Evolutionary conservation across 2,329 filamentous ascomycete species (phyloP), one percentile per base, ranked within the genome.

Genomic region (Ceratocystis huliohia): DNA sequence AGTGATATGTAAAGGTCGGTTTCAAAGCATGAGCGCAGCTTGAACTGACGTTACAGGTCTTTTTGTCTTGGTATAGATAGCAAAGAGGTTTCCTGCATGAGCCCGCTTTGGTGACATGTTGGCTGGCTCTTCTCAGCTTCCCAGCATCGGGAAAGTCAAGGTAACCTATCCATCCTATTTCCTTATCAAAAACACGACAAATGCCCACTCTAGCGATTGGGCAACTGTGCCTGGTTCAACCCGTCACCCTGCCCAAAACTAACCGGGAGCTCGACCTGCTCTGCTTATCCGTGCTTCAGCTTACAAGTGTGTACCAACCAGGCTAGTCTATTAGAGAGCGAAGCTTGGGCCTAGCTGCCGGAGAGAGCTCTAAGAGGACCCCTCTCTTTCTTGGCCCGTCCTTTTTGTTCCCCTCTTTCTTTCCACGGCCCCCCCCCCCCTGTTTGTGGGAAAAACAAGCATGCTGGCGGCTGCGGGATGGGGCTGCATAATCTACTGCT

Each of bases 401-500:
- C 50, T 15, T 57, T 17, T 28, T 13, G 7, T 28, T 50, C 46
- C 5, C 46, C 46, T 22, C 17, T 22, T 50, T 37, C 33, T 37
- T 37, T 37, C 33, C 33, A 2, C 33, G 7, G 17, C 2, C 2
- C 48, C 20, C 50, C 10, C 50, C 5, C 30, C 15, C 28, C 30
- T 59, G 56, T 59, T 25, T n/a, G 56, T 25, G 13, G 10, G 22
- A 25, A 25, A 28, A 5, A 53, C 20, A 53, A 53, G 48, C 48
- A 53, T 10, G 37, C 37, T 15, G 13, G 3, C 37, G 48, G 25
- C 28, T 7, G 53, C 4, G 17, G 30, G 53, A 57, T 33, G 53
- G 53, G n/a, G 53, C 56, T 59, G 56, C 56, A 59, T 59, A 59
- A 59, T 59, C 56, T 59, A 59, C 17, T n/a, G 22, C 56, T 37